Conservation (phyloP, 495 filamentous ascomycete genomes). For the Hypoxylon cercidicola region DNA sequence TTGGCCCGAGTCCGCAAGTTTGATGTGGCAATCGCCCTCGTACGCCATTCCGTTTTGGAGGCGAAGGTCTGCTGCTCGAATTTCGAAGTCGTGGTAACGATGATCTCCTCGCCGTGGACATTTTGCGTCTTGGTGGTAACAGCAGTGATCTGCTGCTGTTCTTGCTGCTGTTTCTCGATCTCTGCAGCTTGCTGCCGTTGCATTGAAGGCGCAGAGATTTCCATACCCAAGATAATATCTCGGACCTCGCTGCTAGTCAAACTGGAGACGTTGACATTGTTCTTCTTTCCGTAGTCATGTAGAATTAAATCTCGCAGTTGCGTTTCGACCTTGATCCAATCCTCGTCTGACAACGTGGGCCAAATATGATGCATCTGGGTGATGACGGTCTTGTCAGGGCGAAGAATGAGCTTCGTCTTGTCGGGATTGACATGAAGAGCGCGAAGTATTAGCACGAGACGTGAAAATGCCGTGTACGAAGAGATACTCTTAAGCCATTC, state of each 20-base stretch:
- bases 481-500: constrained; percentile 99
- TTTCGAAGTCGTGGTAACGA: constrained; percentile 96
- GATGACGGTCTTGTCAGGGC: constrained; percentile 98
- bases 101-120: constrained; percentile 95
- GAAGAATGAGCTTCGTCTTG: constrained; percentile 95
- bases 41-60: constrained; percentile 99
- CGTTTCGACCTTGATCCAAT: constrained; percentile 99
- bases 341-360: constrained; percentile 93
- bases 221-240: constrained; percentile 99
- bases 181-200: constrained; percentile 98
- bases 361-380: constrained; percentile 99
- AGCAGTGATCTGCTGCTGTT: constrained; percentile 94
- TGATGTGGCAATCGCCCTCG: constrained; percentile 92
- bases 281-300: constrained; percentile 99
- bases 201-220: constrained; percentile 97
- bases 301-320: constrained; percentile 95
- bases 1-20: constrained; percentile 95
- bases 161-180: constrained; percentile 98
- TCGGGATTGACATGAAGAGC: constrained; percentile 98
- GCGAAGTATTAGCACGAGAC: constrained; percentile 92
- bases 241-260: constrained; percentile 96
- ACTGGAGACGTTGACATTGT: constrained; percentile 97
- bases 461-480: constrained; percentile 98
- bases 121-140: constrained; percentile 99
- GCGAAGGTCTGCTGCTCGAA: constrained; percentile 98